These are phyloP conservation scores for Epicoccum sorghinum DNA, from an alignment of 2,329 filamentous ascomycete genomes.

Conservation along the genomic window DNA sequence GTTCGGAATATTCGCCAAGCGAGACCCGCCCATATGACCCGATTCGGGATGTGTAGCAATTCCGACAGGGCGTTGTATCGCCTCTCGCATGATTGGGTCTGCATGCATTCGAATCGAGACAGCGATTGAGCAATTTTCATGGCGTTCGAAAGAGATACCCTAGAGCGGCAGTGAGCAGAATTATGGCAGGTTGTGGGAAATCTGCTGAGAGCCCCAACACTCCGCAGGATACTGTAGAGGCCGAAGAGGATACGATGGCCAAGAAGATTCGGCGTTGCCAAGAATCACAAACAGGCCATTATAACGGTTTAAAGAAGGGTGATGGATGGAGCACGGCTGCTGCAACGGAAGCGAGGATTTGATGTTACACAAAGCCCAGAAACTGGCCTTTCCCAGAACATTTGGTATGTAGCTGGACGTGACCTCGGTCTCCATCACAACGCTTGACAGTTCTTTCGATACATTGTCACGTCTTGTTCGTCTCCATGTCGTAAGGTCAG, in stretches of 20 bases:
- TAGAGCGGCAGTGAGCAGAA: constrained; percentile 18
- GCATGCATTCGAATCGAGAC: constrained; percentile 19
- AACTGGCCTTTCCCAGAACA: constrained; percentile 21
- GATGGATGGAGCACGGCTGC: constrained; percentile 15
- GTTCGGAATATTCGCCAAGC: constrained; percentile 41
- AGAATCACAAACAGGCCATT: not conserved
- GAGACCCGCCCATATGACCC: constrained; percentile 45
- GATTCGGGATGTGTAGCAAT: constrained; percentile 43
- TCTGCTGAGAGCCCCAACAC: not conserved
- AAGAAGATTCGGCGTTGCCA: not conserved
- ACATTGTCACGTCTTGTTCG: not conserved
- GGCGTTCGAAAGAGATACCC: constrained; percentile 29
- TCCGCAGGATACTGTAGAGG: not conserved
- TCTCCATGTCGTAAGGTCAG: not conserved
- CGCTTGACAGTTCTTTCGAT: constrained; percentile 17
- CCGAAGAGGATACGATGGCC: not conserved
- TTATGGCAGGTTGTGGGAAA: constrained; percentile 6
- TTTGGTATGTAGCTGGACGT: constrained; percentile 31
- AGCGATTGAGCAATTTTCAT: constrained; percentile 19
- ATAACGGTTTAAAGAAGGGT: not conserved
- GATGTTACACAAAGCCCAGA: constrained; percentile 23
- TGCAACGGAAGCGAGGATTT: constrained; percentile 13
- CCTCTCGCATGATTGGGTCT: constrained; percentile 27
- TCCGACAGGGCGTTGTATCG: constrained; percentile 11
- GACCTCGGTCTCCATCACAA: constrained; percentile 15